Evolutionary conservation across 176 grass and related monocot species (phyloP), one percentile per base, ranked within the genome.

Genomic region (Zizania latifolia): DNA sequence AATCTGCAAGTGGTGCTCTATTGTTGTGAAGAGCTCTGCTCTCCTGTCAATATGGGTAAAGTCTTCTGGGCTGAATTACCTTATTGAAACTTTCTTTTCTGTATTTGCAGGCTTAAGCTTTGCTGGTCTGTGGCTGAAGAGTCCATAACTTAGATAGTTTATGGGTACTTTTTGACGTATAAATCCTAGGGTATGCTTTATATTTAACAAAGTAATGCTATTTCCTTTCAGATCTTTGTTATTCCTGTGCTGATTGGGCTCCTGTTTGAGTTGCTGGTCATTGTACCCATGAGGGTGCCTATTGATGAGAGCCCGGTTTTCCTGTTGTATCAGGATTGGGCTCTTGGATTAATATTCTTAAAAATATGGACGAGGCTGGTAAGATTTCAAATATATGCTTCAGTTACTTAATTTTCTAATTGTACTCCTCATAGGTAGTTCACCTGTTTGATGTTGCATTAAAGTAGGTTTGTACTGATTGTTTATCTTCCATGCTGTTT

Each of bases 341-440:
- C 92, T 54, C 80, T 99, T 62, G 96, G 96, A 8, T 53, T 99
- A 45, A 99, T 99, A 78, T 95, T 95, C 72, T 86, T 99, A 32
- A 99, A 99, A 82, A 99, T 99, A 62, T 92, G 96, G 89, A 99
- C 96, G 50, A 82, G 96, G 65, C 80, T 99, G 89, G 96, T 99
- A 90, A 74, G 58, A 35, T 44, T 12, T 34, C 51, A 65, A 6
- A 43, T 58, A 1, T 51, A 3, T 72, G 22, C 11, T 46, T 35
- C 9, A 6, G 29, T 79, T 68, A 40, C 8, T 44, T 4, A 65
- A 53, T 16, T 39, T 54, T 19, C 43, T 39, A 12, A 30, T 65
- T 43, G 17, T 72, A 10, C 57, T 30, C 6, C 36, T 13, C 40
- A 15, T 19, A 37, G 8, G 62, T 44, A 2, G 19, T 46, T 65